These are phyloP conservation scores for Taiwanofungus camphoratus DNA, from an alignment of 1,284 basidiomycete species.

Conservation along the genomic window DNA sequence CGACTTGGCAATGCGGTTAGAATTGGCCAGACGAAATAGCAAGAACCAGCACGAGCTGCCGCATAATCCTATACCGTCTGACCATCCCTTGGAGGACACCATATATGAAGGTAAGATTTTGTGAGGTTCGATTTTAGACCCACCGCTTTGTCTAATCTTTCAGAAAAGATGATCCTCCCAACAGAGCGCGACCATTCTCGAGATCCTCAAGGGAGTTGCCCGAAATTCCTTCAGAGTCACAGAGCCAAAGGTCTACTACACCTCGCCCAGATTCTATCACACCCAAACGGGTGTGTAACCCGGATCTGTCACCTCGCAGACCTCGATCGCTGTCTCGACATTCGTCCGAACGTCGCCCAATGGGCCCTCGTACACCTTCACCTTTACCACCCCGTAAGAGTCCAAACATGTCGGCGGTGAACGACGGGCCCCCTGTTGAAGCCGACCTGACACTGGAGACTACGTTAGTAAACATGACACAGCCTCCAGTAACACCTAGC, in stretches of 20 bases:
- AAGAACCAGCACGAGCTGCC: constrained; percentile 59
- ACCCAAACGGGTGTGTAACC: constrained; percentile 11
- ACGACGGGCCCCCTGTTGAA: constrained; percentile 36
- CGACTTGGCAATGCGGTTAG: constrained; percentile 67
- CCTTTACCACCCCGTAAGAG: constrained; percentile 44
- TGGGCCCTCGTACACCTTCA: constrained; percentile 68
- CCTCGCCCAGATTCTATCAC: constrained; percentile 28
- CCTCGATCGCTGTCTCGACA: constrained; percentile 37
- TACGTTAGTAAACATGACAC: constrained; percentile 29
- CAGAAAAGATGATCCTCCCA: constrained; percentile 52
- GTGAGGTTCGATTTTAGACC: not conserved
- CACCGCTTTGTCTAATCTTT: not conserved
- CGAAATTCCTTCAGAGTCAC: constrained; percentile 29
- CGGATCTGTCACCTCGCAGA: constrained; percentile 29
- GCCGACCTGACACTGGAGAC: constrained; percentile 39
- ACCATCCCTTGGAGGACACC: constrained; percentile 51
- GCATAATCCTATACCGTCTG: constrained; percentile 32
- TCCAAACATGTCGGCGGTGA: constrained; percentile 15
- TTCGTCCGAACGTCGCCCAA: constrained; percentile 50
- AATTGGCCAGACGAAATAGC: constrained; percentile 77
- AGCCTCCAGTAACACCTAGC: constrained; percentile 23
- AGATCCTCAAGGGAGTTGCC: constrained; percentile 22
- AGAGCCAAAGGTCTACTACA: constrained; percentile 34
- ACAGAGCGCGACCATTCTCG: constrained; percentile 47
- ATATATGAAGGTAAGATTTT: constrained; percentile 63